A percentile compares a stretch with the other conserved stretches of the same genome.
Evolutionary conservation across 495 filamentous ascomycete species (phyloP).

Genomic region (Trichoderma orchidacearum): DNA sequence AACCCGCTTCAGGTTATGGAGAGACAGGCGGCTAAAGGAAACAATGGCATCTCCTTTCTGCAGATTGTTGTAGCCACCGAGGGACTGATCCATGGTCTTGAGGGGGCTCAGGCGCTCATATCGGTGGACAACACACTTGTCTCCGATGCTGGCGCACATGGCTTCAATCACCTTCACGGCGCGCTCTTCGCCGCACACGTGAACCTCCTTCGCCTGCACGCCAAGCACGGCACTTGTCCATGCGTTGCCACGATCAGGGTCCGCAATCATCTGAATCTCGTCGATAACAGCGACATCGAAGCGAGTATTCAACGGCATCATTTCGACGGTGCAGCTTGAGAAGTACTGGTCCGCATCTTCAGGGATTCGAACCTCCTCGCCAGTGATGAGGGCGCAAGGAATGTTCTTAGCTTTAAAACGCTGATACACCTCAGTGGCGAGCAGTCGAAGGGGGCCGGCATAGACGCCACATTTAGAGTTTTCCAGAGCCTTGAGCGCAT

Average conservation of each 20-base stretch:
- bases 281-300: slow-evolving; percentile 93
- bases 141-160: slow-evolving; percentile 68
- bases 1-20: slow-evolving; percentile 64
- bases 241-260: slow-evolving; percentile 74
- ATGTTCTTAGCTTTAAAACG: slow-evolving; percentile 65
- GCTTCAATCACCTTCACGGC: slow-evolving; percentile 66
- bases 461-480: slow-evolving; percentile 66
- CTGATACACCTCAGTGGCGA: slow-evolving; percentile 86
- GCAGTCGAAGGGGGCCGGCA: slow-evolving; percentile 76
- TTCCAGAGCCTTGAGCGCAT: slow-evolving; percentile 79
- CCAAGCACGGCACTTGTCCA: slow-evolving; percentile 93
- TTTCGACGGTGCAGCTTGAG: slow-evolving; percentile 88
- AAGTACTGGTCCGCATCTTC: slow-evolving; percentile 36
- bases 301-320: slow-evolving; percentile 57
- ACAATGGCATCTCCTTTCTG: slow-evolving; percentile 86
- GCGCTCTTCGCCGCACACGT: slow-evolving; percentile 85
- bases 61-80: slow-evolving; percentile 49
- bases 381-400: slow-evolving; percentile 70
- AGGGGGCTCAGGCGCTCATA: slow-evolving; percentile 78
- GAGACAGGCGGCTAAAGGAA: slow-evolving; percentile 63
- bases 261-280: slow-evolving; percentile 95
- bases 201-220: slow-evolving; percentile 71
- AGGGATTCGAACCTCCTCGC: slow-evolving; percentile 65
- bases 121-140: slow-evolving; percentile 62
- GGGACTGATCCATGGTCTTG: slow-evolving; percentile 43